These are phyloP conservation scores for Gracilaria vermiculophylla DNA, from an alignment of 23 red algal species.

Conservation along the genomic window DNA sequence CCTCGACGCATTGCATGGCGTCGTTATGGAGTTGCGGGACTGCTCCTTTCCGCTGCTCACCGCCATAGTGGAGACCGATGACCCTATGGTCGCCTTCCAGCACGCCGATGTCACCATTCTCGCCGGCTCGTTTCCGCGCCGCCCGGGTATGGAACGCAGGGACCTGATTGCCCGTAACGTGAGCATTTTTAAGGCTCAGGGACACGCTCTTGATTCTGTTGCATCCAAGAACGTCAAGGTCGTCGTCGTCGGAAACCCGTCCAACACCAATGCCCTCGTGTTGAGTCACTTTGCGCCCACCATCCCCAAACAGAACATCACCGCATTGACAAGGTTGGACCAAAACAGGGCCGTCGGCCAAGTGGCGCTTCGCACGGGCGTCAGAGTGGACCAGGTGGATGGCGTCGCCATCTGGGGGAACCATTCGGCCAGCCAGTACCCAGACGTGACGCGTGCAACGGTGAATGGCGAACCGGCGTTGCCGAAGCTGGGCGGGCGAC, in stretches of 20 bases:
- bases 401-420: conserved; percentile 95
- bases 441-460: conserved; percentile 73
- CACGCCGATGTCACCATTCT: conserved; percentile 83
- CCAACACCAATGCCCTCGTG: conserved; percentile 96
- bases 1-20: conserved; percentile 67
- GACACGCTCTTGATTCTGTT: conserved; percentile 62
- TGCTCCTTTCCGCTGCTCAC: conserved; percentile 81
- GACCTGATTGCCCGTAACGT: conserved; percentile 94
- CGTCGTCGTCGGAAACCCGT: conserved; percentile 95
- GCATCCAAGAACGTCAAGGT: conserved; percentile 71
- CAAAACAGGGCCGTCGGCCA: conserved; percentile 83
- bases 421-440: conserved; percentile 96
- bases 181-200: conserved; percentile 87
- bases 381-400: conserved; percentile 41
- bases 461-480: conserved; percentile 51
- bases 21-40: conserved; percentile 91
- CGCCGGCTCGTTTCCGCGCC: conserved; percentile 91
- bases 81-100: conserved; percentile 77
- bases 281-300: conserved; percentile 72
- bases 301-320: conserved; percentile 88
- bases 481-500: conserved; percentile 48
- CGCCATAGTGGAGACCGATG: conserved; percentile 47
- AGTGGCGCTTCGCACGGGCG: conserved; percentile 59
- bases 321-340: conserved; percentile 94
- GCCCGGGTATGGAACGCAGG: conserved; percentile 91